Base-by-base conservation (phyloP, 306 rosid genomes). In the Begonia fuchsioides region DNA sequence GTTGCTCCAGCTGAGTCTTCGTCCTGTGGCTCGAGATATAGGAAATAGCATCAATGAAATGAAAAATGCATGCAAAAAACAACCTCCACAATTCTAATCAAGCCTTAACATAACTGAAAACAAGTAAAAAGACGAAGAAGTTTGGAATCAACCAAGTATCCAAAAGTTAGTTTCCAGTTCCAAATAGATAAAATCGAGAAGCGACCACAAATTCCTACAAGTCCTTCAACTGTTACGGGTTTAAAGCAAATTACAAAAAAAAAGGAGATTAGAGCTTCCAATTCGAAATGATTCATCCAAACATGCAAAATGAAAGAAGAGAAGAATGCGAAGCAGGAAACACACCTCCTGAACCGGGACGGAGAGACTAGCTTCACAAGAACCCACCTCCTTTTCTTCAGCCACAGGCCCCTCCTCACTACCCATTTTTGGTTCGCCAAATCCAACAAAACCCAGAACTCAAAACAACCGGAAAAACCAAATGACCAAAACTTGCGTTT, bases 331-430 rank as follows among this genome's bases (percentile, higher is more conserved):
- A 20, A 8, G 9, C 12, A 35, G 15, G 9, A 57, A 43, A 3
- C n/a, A 15, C 19, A 47, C 96, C 96, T 68, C 72, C 3, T 46
- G 76, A 68, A 70, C 38, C 26, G 66, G 73, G 56, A 50, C 63
- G 50, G 72, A 49, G 58, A 50, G 49, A n/a, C 77, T 64, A 50
- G 63, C 65, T 59, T 70, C 52, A 47, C 72, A 48, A 2, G 77
- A 70, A 58, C 48, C 46, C 12, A 48, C 26, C 40, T 58, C 56
- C 39, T 32, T 60, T 10, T 12, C 51, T 17, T 67, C 60, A 65
- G 50, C 53, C 52, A 48, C 67, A 54, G 64, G 67, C 63, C 72
- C 72, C 47, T 66, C 72, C 19, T 58, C 59, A 41, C 58, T 52
- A 65, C 44, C 78, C 94, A 80, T 80, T 62, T 47, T 60, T 32